Conservation (phyloP, 768 basidiomycete genomes). For the Podaxis sp. region DNA sequence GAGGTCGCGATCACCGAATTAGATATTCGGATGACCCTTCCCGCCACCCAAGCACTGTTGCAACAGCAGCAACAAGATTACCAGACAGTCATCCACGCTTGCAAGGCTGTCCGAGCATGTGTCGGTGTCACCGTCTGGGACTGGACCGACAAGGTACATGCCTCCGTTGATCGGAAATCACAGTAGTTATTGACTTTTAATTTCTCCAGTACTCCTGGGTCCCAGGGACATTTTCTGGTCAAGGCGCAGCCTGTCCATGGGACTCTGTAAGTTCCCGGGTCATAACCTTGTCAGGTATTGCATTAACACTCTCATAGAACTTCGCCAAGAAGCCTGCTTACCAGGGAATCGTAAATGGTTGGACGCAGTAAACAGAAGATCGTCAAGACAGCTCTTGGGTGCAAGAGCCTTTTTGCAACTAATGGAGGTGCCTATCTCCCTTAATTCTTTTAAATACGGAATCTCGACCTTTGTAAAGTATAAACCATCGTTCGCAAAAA, state of each 20-base stretch:
- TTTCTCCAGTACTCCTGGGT: conserved; percentile 38
- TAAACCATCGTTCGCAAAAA: too few relatives aligned
- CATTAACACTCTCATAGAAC: conserved; percentile 11
- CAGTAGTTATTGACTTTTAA: neutral
- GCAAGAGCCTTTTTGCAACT: neutral
- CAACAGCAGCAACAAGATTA: conserved; percentile 59
- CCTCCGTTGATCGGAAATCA: neutral
- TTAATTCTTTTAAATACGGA: neutral
- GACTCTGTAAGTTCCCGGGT: conserved; percentile 28
- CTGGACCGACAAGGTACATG: conserved; percentile 37
- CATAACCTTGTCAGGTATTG: too few relatives aligned
- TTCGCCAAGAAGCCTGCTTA: conserved; percentile 22
- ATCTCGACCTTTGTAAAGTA: too few relatives aligned
- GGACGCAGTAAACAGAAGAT: neutral
- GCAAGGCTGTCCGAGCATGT: conserved; percentile 41
- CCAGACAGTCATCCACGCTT: conserved; percentile 50
- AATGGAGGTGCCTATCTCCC: neutral
- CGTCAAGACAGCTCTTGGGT: neutral
- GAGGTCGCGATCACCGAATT: conserved; percentile 68
- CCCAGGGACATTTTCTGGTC: conserved; percentile 34
- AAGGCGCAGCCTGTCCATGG: conserved; percentile 40
- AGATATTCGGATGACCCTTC: conserved; percentile 58
- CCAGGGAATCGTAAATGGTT: conserved; percentile 19
- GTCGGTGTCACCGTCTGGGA: conserved; percentile 47
- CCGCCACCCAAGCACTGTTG: conserved; percentile 45